Percentiles rank a stretch among this genome's conserved stretches.
phyloP scores from a whole-genome alignment of 495 filamentous ascomycete species.

The Aspergillus olivimuriae region DNA sequence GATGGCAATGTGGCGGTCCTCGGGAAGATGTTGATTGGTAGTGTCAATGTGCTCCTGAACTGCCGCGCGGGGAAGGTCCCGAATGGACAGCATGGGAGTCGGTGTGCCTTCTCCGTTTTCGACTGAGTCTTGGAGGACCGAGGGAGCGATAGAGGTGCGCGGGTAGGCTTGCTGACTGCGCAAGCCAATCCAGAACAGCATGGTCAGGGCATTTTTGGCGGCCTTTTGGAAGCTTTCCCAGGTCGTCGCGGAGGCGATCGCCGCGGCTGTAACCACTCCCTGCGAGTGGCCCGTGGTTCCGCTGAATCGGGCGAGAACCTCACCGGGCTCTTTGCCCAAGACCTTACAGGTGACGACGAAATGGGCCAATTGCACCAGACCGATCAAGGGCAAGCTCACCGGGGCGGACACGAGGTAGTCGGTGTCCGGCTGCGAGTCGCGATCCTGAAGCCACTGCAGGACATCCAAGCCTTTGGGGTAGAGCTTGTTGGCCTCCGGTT shows the following conservation, averaged over 20 bases:
- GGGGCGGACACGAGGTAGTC: constrained; percentile 96
- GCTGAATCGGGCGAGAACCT: constrained; percentile 70
- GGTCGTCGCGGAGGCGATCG: constrained; percentile 74
- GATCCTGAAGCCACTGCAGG: constrained; percentile 82
- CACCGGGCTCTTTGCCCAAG: constrained; percentile 77
- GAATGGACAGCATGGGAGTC: constrained; percentile 96
- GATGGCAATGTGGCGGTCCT: constrained; percentile 88
- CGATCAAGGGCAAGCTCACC: constrained; percentile 94
- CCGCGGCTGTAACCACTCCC: constrained; percentile 89
- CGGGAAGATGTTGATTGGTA: constrained; percentile 90
- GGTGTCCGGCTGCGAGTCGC: constrained; percentile 81
- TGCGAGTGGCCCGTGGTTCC: constrained; percentile 97
- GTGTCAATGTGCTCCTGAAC: constrained; percentile 93
- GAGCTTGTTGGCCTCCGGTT: constrained; percentile 85
- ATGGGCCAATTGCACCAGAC: constrained; percentile 89
- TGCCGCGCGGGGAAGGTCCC: constrained; percentile 75
- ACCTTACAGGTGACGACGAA: constrained; percentile 89
- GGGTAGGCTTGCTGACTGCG: constrained; percentile 97
- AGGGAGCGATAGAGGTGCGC: constrained; percentile 85
- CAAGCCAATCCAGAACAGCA: constrained; percentile 99
- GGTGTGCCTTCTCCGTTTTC: constrained; percentile 91
- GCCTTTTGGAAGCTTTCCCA: constrained; percentile 86
- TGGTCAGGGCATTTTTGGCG: constrained; percentile 70
- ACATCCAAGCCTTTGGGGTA: constrained; percentile 94
- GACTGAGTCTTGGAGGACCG: constrained; percentile 85